Evolutionary conservation across 805 yeast genomes (phyloP), one percentile per base, ranked within the genome.

Genomic region (Blastobotrys muscicola): DNA sequence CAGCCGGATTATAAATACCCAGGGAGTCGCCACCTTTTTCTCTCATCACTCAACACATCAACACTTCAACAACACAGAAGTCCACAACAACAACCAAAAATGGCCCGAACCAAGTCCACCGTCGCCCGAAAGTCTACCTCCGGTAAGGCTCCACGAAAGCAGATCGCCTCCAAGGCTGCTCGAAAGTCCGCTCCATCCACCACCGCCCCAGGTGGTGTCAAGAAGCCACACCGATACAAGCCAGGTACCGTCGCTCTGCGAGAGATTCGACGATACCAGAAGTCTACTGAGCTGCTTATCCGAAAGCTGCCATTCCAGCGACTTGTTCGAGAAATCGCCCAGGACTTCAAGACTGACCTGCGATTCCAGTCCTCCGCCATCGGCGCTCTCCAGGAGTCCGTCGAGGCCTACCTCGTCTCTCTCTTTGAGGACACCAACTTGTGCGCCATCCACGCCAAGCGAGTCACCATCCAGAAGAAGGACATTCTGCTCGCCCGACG

Each of bases 211-310:
- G 90, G 90, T 63, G 92, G 90, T 74, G 90, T 83, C 64, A 83
- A 82, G 82, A 83, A 82, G 74, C 87, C 89, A 54, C 92, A 82
- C 78, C 81, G 94, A 79, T 84, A 83, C 74, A 84, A 83, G 85
- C 94, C 94, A 65, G 94, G 94, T 80, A 82, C 90, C 63, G 90
- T 82, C 64, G 94, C 94, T 60, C 81, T 83, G 66, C 81, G 90
- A 78, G 92, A 83, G 72, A 83, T 83, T 66, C 81, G 92, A 77
- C 80, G 89, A 73, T 83, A 83, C 78, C 94, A 83, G 73, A 84
- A 84, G 72, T 79, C 89, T 43, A 83, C 92, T 58, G 92, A 84
- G 69, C 74, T 84, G 43, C 74, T 83, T 66, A 82, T 83, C 70
- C 82, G 92, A 76, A 84, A 83, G 74, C 78, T 83, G 57, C 94